A percentile compares a stretch with the other conserved stretches of the same genome.
These are phyloP conservation scores for Fusarium newnesense DNA, from an alignment of 2,329 filamentous ascomycete genomes.

Conservation along the genomic window DNA sequence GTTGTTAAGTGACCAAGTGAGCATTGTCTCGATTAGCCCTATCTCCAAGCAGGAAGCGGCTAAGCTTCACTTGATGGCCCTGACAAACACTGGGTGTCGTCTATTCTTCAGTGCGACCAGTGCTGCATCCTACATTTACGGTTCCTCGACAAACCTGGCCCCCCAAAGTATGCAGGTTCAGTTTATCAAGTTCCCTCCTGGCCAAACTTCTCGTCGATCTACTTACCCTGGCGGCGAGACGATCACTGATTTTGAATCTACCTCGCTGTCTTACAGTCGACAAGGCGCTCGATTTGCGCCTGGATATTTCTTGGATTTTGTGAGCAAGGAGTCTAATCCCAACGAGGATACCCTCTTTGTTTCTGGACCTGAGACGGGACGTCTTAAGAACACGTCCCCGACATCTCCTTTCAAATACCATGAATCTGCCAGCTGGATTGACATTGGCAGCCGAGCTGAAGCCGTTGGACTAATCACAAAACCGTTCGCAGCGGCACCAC, in stretches of 20 bases:
- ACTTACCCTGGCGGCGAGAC: slow-evolving; percentile 51
- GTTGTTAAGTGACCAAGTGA: slow-evolving; percentile 74
- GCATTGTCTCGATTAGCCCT: slow-evolving; percentile 85
- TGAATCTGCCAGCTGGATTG: slow-evolving; percentile 84
- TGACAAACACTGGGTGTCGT: slow-evolving; percentile 89
- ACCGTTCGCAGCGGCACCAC: slow-evolving; percentile 74
- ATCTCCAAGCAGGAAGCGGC: slow-evolving; percentile 83
- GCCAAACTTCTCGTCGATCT: slow-evolving; percentile 44
- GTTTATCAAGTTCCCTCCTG: slow-evolving; percentile 92
- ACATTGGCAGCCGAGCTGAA: slow-evolving; percentile 77
- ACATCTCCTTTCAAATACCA: slow-evolving; percentile 70
- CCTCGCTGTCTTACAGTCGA: slow-evolving; percentile 60
- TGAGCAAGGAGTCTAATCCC: slow-evolving; percentile 70
- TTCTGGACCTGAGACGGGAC: slow-evolving; percentile 86
- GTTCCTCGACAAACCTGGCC: slow-evolving; percentile 68
- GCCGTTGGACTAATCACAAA: slow-evolving; percentile 81
- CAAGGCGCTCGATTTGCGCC: slow-evolving; percentile 76
- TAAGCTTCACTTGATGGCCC: slow-evolving; percentile 88
- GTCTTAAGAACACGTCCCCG: slow-evolving; percentile 72
- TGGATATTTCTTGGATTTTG: slow-evolving; percentile 90
- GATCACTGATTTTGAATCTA: slow-evolving; percentile 60
- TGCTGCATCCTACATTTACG: slow-evolving; percentile 73
- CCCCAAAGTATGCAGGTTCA: slow-evolving; percentile 98
- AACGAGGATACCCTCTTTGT: slow-evolving; percentile 79
- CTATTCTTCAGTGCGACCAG: slow-evolving; percentile 92